Base-by-base conservation (phyloP, 2,329 filamentous ascomycete genomes). In the Fusarium longipes region DNA sequence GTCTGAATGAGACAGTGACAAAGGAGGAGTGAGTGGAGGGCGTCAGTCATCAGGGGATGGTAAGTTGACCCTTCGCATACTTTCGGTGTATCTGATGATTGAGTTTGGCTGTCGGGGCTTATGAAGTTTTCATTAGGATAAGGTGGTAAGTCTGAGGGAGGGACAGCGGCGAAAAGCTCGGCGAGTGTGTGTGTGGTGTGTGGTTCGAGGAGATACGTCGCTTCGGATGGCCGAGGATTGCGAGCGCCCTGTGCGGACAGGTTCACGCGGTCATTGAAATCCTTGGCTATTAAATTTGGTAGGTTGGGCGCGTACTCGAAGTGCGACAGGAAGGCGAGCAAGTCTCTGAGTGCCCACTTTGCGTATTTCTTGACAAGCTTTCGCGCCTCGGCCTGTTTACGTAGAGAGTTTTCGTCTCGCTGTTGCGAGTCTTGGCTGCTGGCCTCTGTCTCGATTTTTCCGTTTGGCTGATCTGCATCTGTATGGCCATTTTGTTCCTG, bases 1-100 rank as follows among this genome's bases (percentile, higher is more conserved):
- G 93, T 96, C 77, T 95, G 92, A 9, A 92, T 80, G 11, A 96
- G 86, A n/a, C 87, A 86, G 77, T 96, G 93, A 68, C 89, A 91
- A 38, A 96, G 85, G 10, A 96, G 86, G 3, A 96, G 79, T 6
- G 89, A 90, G 76, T 96, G 92, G 1, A 96, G 84, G 2, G 91
- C 91, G 68, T 96, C 93, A 8, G 88, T 88, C 12, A 96, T 83
- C 10, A 96, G 84, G 1, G 93, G 93, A 72, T 96, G 93, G 75
- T 93, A 96, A 1, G 92, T 96, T 27, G 74, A 67, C 52, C 62
- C 71, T 56, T 80, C 78, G 45, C 73, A 76, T n/a, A 70, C 69
- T 35, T 15, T 22, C 24, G 53, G 38, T 14, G 75, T 74, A 25
- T 77, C 79, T 57, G 81, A 76, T 32, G 79, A 67, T 33, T 58